These are phyloP conservation scores for Euphorbia celastroides DNA, from an alignment of 441 rosid species.

Conservation along the genomic window DNA sequence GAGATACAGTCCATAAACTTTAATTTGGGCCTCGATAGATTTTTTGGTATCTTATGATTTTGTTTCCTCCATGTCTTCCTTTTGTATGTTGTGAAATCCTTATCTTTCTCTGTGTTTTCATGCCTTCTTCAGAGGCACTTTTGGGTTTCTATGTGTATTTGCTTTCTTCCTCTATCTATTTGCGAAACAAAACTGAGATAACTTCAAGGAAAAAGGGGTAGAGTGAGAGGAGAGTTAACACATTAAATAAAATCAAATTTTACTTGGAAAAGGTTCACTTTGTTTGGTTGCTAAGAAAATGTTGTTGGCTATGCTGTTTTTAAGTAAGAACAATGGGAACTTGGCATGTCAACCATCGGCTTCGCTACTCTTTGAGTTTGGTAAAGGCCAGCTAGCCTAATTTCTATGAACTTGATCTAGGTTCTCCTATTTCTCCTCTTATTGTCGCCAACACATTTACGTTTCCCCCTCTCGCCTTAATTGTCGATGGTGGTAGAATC, in stretches of 20 bases:
- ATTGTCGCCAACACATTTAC: too few relatives aligned
- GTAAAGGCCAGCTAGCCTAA: slow-evolving; percentile 79
- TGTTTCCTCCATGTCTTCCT: too few relatives aligned
- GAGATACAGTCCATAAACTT: too few relatives aligned
- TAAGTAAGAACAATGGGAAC: slow-evolving; percentile 34
- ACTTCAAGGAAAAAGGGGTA: background rate
- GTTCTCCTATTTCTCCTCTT: slow-evolving; percentile 91
- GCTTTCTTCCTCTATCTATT: background rate
- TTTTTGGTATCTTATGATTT: too few relatives aligned
- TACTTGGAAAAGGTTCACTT: background rate
- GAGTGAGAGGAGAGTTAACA: background rate
- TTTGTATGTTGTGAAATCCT: slow-evolving; percentile 86
- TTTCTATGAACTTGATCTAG: slow-evolving; percentile 91
- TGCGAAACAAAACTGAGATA: background rate
- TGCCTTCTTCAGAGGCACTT: slow-evolving; percentile 28
- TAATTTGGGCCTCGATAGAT: too few relatives aligned
- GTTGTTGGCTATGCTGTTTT: slow-evolving; percentile 52
- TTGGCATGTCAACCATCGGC: slow-evolving; percentile 35
- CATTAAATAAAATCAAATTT: background rate
- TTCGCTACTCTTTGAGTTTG: slow-evolving; percentile 47
- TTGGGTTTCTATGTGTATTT: slow-evolving; percentile 13
- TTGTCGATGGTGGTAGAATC: too few relatives aligned
- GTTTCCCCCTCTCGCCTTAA: too few relatives aligned
- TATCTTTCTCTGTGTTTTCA: slow-evolving; percentile 23
- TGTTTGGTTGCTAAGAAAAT: slow-evolving; percentile 24